These are phyloP conservation scores for Diaporthe ampelina DNA, from an alignment of 2,329 filamentous ascomycete genomes.

Conservation along the genomic window DNA sequence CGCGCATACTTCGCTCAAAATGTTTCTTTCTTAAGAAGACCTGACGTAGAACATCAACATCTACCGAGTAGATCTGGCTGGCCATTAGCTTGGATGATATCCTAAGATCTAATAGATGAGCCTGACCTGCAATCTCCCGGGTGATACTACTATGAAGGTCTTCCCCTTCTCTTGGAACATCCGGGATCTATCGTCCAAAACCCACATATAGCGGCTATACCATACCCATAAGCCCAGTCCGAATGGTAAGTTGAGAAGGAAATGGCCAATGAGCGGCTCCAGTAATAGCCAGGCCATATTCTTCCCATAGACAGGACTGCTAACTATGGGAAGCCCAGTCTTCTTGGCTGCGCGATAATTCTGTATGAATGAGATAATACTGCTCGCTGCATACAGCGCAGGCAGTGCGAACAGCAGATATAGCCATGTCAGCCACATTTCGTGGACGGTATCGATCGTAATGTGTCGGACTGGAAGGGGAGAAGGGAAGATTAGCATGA, in stretches of 20 bases:
- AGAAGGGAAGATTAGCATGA: too few relatives aligned
- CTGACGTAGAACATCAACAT: constrained; percentile 16
- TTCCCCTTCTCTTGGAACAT: constrained; percentile 9
- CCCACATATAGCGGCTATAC: constrained; percentile 17
- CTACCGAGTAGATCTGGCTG: not conserved
- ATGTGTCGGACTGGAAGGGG: too few relatives aligned
- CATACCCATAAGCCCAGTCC: constrained; percentile 17
- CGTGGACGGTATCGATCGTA: too few relatives aligned
- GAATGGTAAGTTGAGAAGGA: constrained; percentile 1
- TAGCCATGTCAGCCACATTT: constrained; percentile 3
- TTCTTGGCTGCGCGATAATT: not conserved
- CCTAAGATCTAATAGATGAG: too few relatives aligned
- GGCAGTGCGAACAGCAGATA: not conserved
- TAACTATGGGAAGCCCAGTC: not conserved
- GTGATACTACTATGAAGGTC: not conserved
- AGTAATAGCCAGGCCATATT: constrained; percentile 1
- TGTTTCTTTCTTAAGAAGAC: constrained; percentile 18
- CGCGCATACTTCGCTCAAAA: not conserved
- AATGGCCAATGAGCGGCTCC: not conserved
- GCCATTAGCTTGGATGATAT: not conserved
- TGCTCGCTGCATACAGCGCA: not conserved
- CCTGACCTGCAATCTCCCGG: not conserved
- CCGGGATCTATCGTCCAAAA: not conserved
- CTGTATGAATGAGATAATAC: not conserved
- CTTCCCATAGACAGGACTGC: constrained; percentile 6